Base-by-base conservation (phyloP, 2,329 filamentous ascomycete species). In the Cytospora chrysosperma region DNA sequence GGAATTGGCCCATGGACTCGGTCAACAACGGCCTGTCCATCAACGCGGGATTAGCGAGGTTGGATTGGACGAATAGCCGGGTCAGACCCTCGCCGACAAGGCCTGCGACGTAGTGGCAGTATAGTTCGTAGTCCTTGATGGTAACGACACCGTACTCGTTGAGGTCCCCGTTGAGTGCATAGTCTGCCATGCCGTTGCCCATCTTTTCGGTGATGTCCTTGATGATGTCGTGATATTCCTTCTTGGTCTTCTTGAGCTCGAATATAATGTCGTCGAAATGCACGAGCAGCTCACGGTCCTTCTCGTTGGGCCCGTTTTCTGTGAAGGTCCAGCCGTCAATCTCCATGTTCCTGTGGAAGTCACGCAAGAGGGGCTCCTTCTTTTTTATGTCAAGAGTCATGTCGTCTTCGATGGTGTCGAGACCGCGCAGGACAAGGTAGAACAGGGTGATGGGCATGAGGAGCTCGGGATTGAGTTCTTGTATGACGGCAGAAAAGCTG, bases 181-280 rank as follows among this genome's bases (percentile, higher is more conserved):
- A 99, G 78, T 99, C 94, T 30, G 95, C 95, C 95, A 99, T 99
- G 69, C 95, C 95, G 72, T 98, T 93, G 68, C 93, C 94, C 95
- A 99, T 99, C 79, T 92, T 91, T 72, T 88, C 81, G 34, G 93
- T 92, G 73, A 98, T 97, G 71, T 98, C 94, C 77, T 89, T 89
- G 77, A 99, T 95, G 73, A 98, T 93, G 8, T 82, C 85, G 75
- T 85, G 86, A 79, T 99, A 98, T 62, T 85, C 86, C 56, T 88
- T 85, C 81, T 97, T 96, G 76, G 97, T 82, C 77, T 91, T 90
- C 81, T 91, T 92, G 77, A 94, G 91, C 82, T 99, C 94, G 63
- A 84, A 81, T 68, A 97, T 85, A 67, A 99, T 88, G 62, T 89
- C 85, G 75, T 97, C 88, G 75, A 99, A 99, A 78, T 97, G 89